Conservation (phyloP, 345 rosid species). For the Ceriops tagal region DNA sequence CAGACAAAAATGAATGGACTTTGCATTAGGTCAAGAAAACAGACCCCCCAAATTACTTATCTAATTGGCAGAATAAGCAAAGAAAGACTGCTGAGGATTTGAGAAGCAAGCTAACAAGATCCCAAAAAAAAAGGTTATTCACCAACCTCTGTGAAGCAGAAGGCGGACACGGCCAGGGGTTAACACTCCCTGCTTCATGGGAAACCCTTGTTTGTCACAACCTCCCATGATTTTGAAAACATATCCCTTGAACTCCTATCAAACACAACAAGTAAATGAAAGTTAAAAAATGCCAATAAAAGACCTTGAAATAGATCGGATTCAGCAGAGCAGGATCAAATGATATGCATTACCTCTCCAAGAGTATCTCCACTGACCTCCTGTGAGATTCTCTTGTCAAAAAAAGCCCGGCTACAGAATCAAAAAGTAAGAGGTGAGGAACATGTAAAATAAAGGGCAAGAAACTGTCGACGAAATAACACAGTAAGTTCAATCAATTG, state of each 20-base stretch:
- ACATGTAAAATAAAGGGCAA: too few species aligned
- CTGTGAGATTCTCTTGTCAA: conserved; percentile 72
- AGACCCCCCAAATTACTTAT: too few species aligned
- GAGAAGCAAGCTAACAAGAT: neutral
- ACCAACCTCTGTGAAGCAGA: conserved; percentile 60
- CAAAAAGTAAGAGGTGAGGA: neutral
- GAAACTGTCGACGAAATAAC: too few species aligned
- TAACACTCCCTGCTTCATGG: conserved; percentile 89
- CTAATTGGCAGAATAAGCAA: too few species aligned
- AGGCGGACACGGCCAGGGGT: conserved; percentile 86
- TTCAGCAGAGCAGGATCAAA: neutral
- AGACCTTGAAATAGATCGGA: neutral
- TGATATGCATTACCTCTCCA: conserved; percentile 47
- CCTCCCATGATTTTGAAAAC: conserved; percentile 89
- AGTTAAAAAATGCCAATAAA: neutral
- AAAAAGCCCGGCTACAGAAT: conserved; percentile 49
- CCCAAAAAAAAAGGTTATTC: neutral
- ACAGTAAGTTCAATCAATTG: too few species aligned
- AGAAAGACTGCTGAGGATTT: neutral
- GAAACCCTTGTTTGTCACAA: conserved; percentile 90
- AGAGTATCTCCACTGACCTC: conserved; percentile 74
- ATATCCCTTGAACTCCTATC: conserved; percentile 75
- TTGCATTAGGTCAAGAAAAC: too few species aligned
- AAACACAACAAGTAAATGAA: neutral
- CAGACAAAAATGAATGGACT: neutral